Percentiles rank a stretch among this genome's conserved stretches.
Evolutionary conservation across 495 filamentous ascomycete genomes (phyloP).

Genomic region (Pseudevernia furfuracea): DNA sequence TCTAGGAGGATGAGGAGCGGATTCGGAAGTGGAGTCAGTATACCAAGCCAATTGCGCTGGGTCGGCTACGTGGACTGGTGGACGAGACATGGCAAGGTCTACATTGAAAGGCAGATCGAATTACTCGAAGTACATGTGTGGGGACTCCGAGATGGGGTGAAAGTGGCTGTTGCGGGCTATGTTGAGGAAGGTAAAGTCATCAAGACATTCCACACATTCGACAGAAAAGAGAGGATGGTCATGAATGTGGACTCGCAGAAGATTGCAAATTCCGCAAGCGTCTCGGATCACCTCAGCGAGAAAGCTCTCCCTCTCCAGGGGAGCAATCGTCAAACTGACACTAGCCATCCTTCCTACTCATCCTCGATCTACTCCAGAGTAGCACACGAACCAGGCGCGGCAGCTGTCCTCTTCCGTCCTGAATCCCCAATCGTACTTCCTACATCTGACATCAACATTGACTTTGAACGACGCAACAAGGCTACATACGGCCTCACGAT

Average conservation of each 20-base stretch:
- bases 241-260: conserved; percentile 51
- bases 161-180: conserved; percentile 77
- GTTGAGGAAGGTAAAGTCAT: conserved; percentile 82
- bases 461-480: conserved; percentile 74
- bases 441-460: conserved; percentile 81
- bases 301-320: conserved; percentile 25
- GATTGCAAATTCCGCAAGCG: conserved; percentile 26
- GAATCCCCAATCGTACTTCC: conserved; percentile 56
- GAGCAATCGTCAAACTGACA: conserved; percentile 14
- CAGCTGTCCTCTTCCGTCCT: conserved; percentile 73
- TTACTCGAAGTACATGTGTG: conserved; percentile 84
- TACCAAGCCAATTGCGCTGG: conserved; percentile 85
- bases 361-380: conserved; percentile 25
- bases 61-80: conserved; percentile 85
- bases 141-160: conserved; percentile 82
- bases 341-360: conserved; percentile 14
- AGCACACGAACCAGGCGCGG: conserved; percentile 42
- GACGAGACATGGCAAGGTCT: conserved; percentile 66
- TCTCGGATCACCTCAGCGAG: conserved; percentile 19
- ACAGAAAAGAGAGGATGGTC: conserved; percentile 61
- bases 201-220: conserved; percentile 75
- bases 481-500: conserved; percentile 71
- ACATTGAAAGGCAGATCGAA: conserved; percentile 76
- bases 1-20: conserved; percentile 78
- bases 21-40: conserved; percentile 86